Conservation (phyloP, 2,329 filamentous ascomycete species). For the Alternaria atra region DNA sequence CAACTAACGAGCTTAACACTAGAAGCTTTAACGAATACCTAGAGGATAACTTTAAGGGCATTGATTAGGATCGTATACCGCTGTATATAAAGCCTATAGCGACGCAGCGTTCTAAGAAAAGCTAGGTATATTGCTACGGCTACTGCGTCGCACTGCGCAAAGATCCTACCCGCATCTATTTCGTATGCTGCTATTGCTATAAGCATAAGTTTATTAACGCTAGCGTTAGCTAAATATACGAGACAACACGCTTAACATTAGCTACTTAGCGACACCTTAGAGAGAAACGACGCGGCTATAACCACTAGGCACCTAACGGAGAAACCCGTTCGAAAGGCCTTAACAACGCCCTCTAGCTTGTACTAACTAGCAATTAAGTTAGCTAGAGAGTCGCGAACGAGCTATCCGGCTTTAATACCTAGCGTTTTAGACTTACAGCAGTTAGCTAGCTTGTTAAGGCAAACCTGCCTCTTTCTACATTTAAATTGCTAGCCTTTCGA, state of each 20-base stretch:
- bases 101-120: conserved; percentile 1
- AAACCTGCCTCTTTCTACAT: too few species aligned
- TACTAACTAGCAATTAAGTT: too few species aligned
- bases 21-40: background rate
- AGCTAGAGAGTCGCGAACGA: too few species aligned
- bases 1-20: too few species aligned
- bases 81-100: conserved; percentile 2
- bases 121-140: conserved; percentile 6
- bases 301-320: background rate
- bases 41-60: conserved; percentile 8
- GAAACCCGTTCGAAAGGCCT: background rate
- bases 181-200: conserved; percentile 1
- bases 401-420: too few species aligned
- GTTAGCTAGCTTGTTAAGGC: too few species aligned
- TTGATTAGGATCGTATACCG: background rate
- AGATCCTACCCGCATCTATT: background rate
- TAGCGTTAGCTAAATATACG: background rate
- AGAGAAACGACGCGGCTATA: background rate
- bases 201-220: background rate
- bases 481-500: too few species aligned
- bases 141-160: conserved; percentile 6
- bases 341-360: too few species aligned
- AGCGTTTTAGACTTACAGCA: too few species aligned
- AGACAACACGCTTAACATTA: background rate
- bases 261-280: background rate